Evolutionary conservation across 495 filamentous ascomycete genomes (phyloP), one percentile per base, ranked within the genome.

Genomic region (Friedmanniomyces endolithicus): DNA sequence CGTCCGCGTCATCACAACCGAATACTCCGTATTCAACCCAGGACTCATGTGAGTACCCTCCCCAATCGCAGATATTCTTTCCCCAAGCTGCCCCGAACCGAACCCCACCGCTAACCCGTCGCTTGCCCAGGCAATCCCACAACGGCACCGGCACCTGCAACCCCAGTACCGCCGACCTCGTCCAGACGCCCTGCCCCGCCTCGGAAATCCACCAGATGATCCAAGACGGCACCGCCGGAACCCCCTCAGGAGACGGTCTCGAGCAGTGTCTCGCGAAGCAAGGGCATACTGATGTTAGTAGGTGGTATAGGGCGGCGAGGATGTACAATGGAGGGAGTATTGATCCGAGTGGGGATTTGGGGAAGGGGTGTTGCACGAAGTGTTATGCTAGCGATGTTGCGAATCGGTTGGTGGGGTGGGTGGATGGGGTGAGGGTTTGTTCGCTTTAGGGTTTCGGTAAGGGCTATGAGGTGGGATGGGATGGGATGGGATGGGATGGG

Each of bases 1-100:
- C 44, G 57, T 59, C 6, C 72, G 75, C 39, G 73, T 68, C 20
- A 67, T 66, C 1, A 72, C 73, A 20, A 74, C 74, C 35, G 60
- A 69, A 52, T 64, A 68, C 57, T 64, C 65, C 16, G 68, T 75
- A 52, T 49, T 23, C 56, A 80, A 80, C 60, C 75, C 75, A 0
- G 77, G 77, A 40, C 64, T 80, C 7, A 78, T 80, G 76, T n/a
- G n/a, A n/a, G n/a, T n/a, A n/a, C n/a, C n/a, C n/a, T n/a, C n/a
- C n/a, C n/a, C n/a, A n/a, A n/a, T n/a, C n/a, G n/a, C n/a, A n/a
- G n/a, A n/a, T n/a, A n/a, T n/a, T n/a, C n/a, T n/a, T n/a, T n/a
- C n/a, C n/a, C n/a, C n/a, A n/a, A n/a, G n/a, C n/a, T n/a, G n/a
- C n/a, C n/a, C n/a, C n/a, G n/a, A n/a, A n/a, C n/a, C n/a, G n/a